A percentile compares a stretch with the other conserved stretches of the same genome.
Evolutionary conservation across 768 basidiomycete genomes (phyloP).

Genomic region (Coprinellus aureogranulatus): DNA sequence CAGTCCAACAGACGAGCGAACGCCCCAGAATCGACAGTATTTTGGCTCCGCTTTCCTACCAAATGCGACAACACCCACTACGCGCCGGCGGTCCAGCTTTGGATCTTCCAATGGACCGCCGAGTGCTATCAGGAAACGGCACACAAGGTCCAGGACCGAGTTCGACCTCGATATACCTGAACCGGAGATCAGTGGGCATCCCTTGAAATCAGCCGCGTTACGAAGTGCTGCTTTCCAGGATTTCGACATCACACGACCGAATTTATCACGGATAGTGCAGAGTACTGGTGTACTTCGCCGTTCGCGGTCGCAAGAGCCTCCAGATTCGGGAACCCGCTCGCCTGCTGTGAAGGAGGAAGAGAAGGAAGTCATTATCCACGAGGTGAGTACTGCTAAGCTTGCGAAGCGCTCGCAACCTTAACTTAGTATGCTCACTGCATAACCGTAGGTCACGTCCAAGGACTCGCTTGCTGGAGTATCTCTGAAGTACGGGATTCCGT

Average conservation of each 20-base stretch:
- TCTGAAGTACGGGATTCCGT: slow-evolving; percentile 81
- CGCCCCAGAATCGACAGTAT: slow-evolving; percentile 14
- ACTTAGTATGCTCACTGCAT: background rate
- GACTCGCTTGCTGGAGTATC: slow-evolving; percentile 89
- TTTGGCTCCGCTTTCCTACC: slow-evolving; percentile 31
- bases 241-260: slow-evolving; percentile 37
- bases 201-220: slow-evolving; percentile 25
- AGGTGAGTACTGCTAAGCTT: slow-evolving; percentile 35
- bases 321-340: slow-evolving; percentile 15
- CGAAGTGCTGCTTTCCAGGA: slow-evolving; percentile 22
- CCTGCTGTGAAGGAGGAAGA: slow-evolving; percentile 29
- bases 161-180: slow-evolving; percentile 6
- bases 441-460: slow-evolving; percentile 55
- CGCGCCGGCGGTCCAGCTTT: slow-evolving; percentile 21
- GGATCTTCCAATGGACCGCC: slow-evolving; percentile 13
- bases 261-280: slow-evolving; percentile 37
- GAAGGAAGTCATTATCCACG: slow-evolving; percentile 58
- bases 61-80: slow-evolving; percentile 20
- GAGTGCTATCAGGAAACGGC: slow-evolving; percentile 8
- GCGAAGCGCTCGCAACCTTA: background rate
- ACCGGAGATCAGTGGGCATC: slow-evolving; percentile 16
- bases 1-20: slow-evolving; percentile 5
- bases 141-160: slow-evolving; percentile 25
- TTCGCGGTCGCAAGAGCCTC: slow-evolving; percentile 16
- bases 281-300: slow-evolving; percentile 25